phyloP scores from a whole-genome alignment of 148 eudicot species.

The Tetragonia tetragonoides region DNA sequence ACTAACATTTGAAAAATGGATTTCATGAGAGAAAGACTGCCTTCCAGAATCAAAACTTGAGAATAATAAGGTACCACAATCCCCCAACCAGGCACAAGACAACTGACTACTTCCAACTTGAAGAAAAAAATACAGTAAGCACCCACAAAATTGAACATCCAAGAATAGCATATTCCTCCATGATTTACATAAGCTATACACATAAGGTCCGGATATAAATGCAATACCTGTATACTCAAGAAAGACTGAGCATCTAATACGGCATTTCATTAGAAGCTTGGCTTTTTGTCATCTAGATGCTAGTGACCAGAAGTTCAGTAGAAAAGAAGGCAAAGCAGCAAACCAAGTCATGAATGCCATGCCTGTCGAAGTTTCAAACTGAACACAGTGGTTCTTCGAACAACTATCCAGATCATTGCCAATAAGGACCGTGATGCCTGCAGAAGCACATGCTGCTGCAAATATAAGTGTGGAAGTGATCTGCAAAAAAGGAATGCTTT shows the following conservation, averaged over 20 bases:
- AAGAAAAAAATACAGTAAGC: not conserved
- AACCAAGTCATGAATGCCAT: constrained; percentile 96
- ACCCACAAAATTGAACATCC: constrained; percentile 25
- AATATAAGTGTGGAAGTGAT: constrained; percentile 80
- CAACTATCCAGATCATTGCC: constrained; percentile 71
- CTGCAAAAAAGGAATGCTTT: constrained; percentile 37
- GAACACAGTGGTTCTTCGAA: constrained; percentile 61
- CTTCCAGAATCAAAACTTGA: not conserved
- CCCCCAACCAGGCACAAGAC: constrained; percentile 11
- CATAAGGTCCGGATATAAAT: constrained; percentile 8
- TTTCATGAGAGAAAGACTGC: constrained; percentile 3
- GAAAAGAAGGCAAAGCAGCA: constrained; percentile 73
- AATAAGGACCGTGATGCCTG: constrained; percentile 92
- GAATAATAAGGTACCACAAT: constrained; percentile 6
- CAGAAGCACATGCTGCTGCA: constrained; percentile 94
- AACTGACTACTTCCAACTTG: constrained; percentile 8
- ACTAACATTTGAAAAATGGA: not conserved
- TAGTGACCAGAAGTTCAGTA: constrained; percentile 86
- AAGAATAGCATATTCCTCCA: constrained; percentile 3
- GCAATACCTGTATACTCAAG: not conserved
- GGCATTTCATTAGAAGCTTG: constrained; percentile 3
- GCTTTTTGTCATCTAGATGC: constrained; percentile 54
- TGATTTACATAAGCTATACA: constrained; percentile 33
- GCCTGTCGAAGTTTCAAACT: constrained; percentile 85
- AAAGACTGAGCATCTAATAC: not conserved